Evolutionary conservation across 345 rosid genomes (phyloP).

Genomic region (Cardamine occulta): DNA sequence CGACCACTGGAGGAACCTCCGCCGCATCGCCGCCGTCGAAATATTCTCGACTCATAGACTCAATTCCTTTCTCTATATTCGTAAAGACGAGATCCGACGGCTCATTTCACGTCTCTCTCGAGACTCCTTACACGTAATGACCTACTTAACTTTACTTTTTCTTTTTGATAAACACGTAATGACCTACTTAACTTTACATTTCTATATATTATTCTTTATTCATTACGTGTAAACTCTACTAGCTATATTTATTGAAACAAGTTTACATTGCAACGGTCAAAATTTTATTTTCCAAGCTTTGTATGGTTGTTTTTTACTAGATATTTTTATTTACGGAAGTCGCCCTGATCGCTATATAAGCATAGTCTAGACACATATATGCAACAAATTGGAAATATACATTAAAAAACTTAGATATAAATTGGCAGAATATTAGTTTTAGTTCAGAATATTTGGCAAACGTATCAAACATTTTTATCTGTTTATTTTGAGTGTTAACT

Average conservation of each 20-base stretch:
- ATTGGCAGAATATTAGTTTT: not conserved
- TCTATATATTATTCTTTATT: not conserved
- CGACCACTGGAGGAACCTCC: conserved; percentile 65
- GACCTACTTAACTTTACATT: not conserved
- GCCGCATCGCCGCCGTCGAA: conserved; percentile 50
- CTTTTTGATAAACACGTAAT: too few species aligned
- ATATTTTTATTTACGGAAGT: not conserved
- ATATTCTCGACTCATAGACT: conserved; percentile 50
- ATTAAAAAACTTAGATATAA: not conserved
- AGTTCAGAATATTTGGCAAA: not conserved
- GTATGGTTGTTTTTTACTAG: not conserved
- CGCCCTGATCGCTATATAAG: too few species aligned
- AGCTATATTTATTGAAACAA: not conserved
- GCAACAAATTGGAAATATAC: not conserved
- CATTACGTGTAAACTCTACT: not conserved
- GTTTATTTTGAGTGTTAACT: not conserved
- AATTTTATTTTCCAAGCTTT: not conserved
- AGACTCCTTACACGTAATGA: conserved; percentile 35
- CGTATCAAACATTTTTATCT: not conserved
- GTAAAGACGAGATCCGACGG: conserved; percentile 50
- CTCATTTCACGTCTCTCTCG: conserved; percentile 27
- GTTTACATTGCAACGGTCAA: not conserved
- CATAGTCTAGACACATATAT: not conserved
- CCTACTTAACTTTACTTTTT: not conserved
- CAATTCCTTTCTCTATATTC: conserved; percentile 29